Conservation (phyloP, 495 filamentous ascomycete species). For the Lichina pygmaea region DNA sequence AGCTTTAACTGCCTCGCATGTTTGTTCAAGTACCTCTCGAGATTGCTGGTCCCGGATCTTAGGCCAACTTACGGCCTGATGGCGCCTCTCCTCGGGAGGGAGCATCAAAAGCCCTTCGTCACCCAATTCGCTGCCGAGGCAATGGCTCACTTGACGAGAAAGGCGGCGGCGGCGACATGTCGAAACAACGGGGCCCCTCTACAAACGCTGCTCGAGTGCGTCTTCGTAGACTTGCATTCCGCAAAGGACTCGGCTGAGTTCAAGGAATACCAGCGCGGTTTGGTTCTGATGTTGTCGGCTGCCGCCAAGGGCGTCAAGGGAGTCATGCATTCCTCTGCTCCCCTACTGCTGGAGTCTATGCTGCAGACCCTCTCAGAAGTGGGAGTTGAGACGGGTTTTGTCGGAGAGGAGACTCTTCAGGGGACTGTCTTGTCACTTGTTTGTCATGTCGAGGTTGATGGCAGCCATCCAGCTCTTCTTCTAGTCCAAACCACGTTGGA, state of each 20-base stretch:
- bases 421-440: conserved; percentile 56
- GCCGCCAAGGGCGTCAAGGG: conserved; percentile 60
- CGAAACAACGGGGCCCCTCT: conserved; percentile 43
- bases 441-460: conserved; percentile 53
- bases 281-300: conserved; percentile 78
- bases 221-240: conserved; percentile 11
- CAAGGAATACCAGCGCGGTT: conserved; percentile 40
- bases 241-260: no score
- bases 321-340: conserved; percentile 54
- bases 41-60: conserved; percentile 60
- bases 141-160: conserved; percentile 76
- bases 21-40: conserved; percentile 87
- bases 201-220: conserved; percentile 35
- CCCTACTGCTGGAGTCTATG: conserved; percentile 39
- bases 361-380: conserved; percentile 13
- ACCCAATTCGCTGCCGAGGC: conserved; percentile 82
- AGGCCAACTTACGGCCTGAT: conserved; percentile 60
- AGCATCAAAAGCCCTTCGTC: conserved; percentile 56
- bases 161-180: conserved; percentile 48
- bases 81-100: conserved; percentile 63
- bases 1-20: conserved; percentile 85
- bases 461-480: conserved; percentile 33
- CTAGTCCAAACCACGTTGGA: conserved; percentile 3
- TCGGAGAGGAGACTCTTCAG: conserved; percentile 28
- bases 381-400: conserved; percentile 17